phyloP scores from a whole-genome alignment of 345 rosid species.

The Lepidium sativum region DNA sequence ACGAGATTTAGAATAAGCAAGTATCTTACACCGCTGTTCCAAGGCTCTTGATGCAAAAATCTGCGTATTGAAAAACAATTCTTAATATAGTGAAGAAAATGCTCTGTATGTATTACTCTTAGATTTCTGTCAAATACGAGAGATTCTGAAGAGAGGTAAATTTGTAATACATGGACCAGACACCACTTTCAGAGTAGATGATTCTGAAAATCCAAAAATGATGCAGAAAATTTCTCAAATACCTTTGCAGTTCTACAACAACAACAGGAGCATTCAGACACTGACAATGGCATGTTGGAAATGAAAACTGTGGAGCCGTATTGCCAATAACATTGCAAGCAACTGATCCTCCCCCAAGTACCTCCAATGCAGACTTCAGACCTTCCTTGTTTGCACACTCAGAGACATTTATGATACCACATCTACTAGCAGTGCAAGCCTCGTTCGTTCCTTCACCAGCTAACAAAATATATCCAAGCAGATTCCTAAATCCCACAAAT shows the following conservation, averaged over 20 bases:
- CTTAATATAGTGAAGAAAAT: not conserved
- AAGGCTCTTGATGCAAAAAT: constrained; percentile 67
- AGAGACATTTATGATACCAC: constrained; percentile 38
- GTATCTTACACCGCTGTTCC: constrained; percentile 59
- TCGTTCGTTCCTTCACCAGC: constrained; percentile 51
- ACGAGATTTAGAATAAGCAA: constrained; percentile 68
- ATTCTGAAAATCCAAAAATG: not conserved
- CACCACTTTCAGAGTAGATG: not conserved
- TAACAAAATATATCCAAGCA: constrained; percentile 78
- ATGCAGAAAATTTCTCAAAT: constrained; percentile 12
- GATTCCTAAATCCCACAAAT: constrained; percentile 46
- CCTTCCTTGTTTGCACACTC: constrained; percentile 39
- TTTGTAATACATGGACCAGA: constrained; percentile 3
- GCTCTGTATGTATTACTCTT: not conserved
- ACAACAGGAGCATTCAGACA: constrained; percentile 45
- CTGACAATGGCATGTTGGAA: constrained; percentile 69
- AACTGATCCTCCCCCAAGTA: constrained; percentile 77
- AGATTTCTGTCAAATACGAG: not conserved
- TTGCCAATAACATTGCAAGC: constrained; percentile 78
- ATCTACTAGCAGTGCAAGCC: constrained; percentile 53
- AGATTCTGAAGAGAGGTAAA: not conserved
- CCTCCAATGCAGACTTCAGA: constrained; percentile 54
- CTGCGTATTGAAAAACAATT: constrained; percentile 37
- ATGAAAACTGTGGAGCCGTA: constrained; percentile 57
- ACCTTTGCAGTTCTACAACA: constrained; percentile 69